Conservation (phyloP, 1,284 basidiomycete species). For the Ganoderma sp. region DNA sequence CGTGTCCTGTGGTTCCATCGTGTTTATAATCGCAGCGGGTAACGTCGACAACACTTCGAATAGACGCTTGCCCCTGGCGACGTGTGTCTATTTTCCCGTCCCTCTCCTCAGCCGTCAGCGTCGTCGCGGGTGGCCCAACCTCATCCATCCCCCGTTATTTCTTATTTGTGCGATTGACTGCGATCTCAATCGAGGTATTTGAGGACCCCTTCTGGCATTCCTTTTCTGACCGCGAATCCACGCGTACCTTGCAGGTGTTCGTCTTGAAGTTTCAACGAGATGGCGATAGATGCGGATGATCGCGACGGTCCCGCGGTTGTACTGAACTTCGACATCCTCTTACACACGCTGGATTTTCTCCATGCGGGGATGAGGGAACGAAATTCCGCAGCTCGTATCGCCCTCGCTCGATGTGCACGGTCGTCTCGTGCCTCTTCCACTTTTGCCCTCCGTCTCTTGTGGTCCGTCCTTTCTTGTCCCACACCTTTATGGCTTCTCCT, state of each 20-base stretch:
- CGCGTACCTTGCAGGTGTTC: not conserved
- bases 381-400: not conserved
- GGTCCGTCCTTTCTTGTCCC: not conserved
- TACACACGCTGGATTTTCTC: not conserved
- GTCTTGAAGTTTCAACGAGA: not conserved
- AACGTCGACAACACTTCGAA: not conserved
- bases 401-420: not conserved
- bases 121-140: not conserved
- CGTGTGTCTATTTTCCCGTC: not conserved
- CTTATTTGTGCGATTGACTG: not conserved
- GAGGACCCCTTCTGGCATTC: not conserved
- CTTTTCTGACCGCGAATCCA: not conserved
- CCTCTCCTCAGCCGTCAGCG: not conserved
- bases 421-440: not conserved
- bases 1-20: not conserved
- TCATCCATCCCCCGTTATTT: not conserved
- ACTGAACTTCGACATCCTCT: not conserved
- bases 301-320: not conserved
- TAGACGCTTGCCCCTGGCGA: not conserved
- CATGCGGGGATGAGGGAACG: not conserved
- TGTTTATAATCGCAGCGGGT: not conserved
- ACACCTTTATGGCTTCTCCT: not conserved
- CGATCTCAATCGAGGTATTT: not conserved
- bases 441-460: not conserved
- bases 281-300: not conserved